Conservation (phyloP, 164 flowering plant genomes). For the Berberis vulgaris region DNA sequence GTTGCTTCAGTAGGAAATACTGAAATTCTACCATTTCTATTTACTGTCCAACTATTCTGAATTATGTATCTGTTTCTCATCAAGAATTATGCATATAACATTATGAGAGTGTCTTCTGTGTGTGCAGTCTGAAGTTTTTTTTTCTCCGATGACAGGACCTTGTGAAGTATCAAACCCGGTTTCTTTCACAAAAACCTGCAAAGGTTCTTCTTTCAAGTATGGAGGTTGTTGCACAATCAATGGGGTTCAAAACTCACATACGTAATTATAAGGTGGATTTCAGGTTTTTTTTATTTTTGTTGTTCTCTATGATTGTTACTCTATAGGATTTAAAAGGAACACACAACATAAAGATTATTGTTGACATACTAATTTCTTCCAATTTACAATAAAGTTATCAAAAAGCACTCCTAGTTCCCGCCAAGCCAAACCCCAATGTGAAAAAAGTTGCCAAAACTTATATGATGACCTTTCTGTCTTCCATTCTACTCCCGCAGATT, state of each 20-base stretch:
- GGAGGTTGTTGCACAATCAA: constrained; percentile 98
- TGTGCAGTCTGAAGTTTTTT: not conserved
- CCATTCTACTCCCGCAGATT: no score
- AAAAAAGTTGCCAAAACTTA: no score
- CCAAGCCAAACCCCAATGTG: no score
- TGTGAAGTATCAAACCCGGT: constrained; percentile 71
- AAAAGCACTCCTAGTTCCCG: no score
- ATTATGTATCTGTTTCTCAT: no score
- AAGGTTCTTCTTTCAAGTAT: constrained; percentile 81
- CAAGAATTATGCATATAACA: not conserved
- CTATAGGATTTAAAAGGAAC: not conserved
- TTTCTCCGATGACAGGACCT: constrained; percentile 39
- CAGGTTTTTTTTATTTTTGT: not conserved
- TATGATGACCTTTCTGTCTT: no score
- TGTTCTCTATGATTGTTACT: not conserved
- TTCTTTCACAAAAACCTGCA: constrained; percentile 85
- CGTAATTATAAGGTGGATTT: constrained; percentile 77
- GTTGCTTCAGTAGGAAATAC: no score
- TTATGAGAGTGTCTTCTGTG: not conserved
- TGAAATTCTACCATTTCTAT: no score
- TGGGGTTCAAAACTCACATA: constrained; percentile 98
- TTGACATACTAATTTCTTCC: no score
- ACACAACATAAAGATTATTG: no score
- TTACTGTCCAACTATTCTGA: no score
- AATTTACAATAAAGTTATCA: no score